These are phyloP conservation scores for Leishmania major DNA, from an alignment of 208 protist species.

Conservation along the genomic window DNA sequence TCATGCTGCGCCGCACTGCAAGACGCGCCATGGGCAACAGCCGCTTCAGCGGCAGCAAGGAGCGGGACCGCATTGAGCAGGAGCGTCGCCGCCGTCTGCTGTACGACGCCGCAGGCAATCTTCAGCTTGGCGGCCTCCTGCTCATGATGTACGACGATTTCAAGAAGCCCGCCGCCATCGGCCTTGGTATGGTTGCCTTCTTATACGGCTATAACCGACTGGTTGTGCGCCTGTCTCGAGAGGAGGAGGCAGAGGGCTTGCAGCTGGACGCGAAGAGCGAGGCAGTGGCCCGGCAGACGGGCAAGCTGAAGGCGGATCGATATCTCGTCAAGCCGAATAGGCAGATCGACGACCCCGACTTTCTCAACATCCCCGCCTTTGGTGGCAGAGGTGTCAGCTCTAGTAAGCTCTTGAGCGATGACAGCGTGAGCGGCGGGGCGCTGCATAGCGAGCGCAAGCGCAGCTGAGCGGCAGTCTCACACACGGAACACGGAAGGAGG, in stretches of 20 bases:
- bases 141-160: conserved; percentile 71
- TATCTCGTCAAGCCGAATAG: conserved; percentile 72
- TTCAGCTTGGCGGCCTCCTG: conserved; percentile 46
- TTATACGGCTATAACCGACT: conserved; percentile 60
- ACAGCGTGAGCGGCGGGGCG: conserved; percentile 33
- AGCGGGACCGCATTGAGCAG: conserved; percentile 56
- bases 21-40: conserved; percentile 35
- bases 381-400: conserved; percentile 65
- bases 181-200: conserved; percentile 31
- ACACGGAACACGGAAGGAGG: conserved; percentile 1
- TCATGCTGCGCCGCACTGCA: conserved; percentile 58
- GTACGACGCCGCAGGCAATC: conserved; percentile 64
- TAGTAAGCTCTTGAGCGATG: conserved; percentile 62
- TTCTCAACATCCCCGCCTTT: conserved; percentile 69
- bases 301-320: conserved; percentile 66
- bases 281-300: conserved; percentile 40
- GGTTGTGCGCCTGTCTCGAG: conserved; percentile 43
- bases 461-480: not conserved
- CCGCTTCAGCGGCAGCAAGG: conserved; percentile 54
- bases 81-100: conserved; percentile 61
- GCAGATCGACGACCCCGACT: conserved; percentile 84
- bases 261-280: conserved; percentile 55
- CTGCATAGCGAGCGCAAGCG: conserved; percentile 23
- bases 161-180: conserved; percentile 36
- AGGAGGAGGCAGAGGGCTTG: conserved; percentile 37